Percentiles rank a stretch among this genome's conserved stretches.
Conservation (phyloP, 192 early-diverging fungal genomes). For the Coemansia sp. region DNA sequence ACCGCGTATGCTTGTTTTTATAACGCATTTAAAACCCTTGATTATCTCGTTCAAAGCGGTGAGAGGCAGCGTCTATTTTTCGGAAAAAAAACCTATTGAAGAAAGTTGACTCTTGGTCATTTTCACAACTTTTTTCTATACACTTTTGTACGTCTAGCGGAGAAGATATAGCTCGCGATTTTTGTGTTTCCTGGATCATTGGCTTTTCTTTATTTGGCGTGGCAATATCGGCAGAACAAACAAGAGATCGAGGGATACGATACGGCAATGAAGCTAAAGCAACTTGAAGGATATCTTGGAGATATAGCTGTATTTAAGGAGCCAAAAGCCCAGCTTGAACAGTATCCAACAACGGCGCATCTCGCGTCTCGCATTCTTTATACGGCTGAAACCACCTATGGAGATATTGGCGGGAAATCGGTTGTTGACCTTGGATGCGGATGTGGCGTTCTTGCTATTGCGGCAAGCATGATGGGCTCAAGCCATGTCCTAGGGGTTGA, state of each 20-base stretch:
- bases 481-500: constrained; percentile 61
- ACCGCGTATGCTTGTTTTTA: too few species aligned
- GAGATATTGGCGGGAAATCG: constrained; percentile 70
- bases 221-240: too few species aligned
- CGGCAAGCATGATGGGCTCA: constrained; percentile 62
- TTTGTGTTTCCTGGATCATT: background rate
- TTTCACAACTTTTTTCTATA: too few species aligned
- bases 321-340: constrained; percentile 75
- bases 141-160: background rate
- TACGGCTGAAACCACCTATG: constrained; percentile 68
- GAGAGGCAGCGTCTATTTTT: too few species aligned
- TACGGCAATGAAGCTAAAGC: constrained; percentile 67
- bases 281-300: constrained; percentile 67
- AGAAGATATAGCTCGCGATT: background rate
- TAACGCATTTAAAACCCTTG: too few species aligned
- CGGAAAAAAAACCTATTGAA: too few species aligned
- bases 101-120: too few species aligned
- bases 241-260: too few species aligned
- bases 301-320: constrained; percentile 64
- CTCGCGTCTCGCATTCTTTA: constrained; percentile 75
- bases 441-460: constrained; percentile 74
- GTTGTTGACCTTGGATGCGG: constrained; percentile 79
- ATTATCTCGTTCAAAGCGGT: too few species aligned
- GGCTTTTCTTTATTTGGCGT: too few species aligned
- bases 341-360: constrained; percentile 77